Base-by-base conservation (phyloP, 2,329 filamentous ascomycete genomes). In the Ascochyta lentis region DNA sequence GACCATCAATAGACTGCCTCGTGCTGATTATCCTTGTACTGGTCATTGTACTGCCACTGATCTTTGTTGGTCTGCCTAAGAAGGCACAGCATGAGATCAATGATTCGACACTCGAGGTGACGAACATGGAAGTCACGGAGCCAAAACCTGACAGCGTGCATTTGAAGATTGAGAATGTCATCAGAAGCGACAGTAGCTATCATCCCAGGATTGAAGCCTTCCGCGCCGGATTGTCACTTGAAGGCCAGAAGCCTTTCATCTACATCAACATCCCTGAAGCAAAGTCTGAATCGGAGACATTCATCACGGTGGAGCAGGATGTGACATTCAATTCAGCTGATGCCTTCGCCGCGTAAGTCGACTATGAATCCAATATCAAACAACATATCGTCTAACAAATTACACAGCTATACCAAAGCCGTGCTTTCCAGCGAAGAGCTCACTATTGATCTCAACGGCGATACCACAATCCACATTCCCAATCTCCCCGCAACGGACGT, bases 31-130 rank as follows among this genome's bases (percentile, higher is more conserved):
- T 79, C 57, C 72, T 86, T 40, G 70, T 82, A 39, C 78, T 86
- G 31, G 72, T 89, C 13, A 76, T 86, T 34, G 80, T 89, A 16
- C 78, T 84, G 35, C 76, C 86, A 35, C 72, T 88, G 35, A 77
- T 86, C 42, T 87, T 81, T 64, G 84, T 87, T 47, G 84, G 71
- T 3, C 84, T 86, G 64, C 85, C 84, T 16, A 79, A 81, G 29
- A 84, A 84, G 54, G 84, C 84, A 31, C 85, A 86, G 63, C 55
- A 70, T 37, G 79, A 80, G 46, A 79, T 87, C 63, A 79, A 84
- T 63, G 71, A 78, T 29, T 81, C 84, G 1, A 79, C 74, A 3
- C 72, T 87, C 24, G 73, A 78, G 27, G 77, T 86, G 57, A 80
- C 76, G 1, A 71, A 75, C n/a, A 78, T 86, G 67, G 64, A 78